phyloP scores from a whole-genome alignment of 1,284 basidiomycete species.

The Mycena citricolor region DNA sequence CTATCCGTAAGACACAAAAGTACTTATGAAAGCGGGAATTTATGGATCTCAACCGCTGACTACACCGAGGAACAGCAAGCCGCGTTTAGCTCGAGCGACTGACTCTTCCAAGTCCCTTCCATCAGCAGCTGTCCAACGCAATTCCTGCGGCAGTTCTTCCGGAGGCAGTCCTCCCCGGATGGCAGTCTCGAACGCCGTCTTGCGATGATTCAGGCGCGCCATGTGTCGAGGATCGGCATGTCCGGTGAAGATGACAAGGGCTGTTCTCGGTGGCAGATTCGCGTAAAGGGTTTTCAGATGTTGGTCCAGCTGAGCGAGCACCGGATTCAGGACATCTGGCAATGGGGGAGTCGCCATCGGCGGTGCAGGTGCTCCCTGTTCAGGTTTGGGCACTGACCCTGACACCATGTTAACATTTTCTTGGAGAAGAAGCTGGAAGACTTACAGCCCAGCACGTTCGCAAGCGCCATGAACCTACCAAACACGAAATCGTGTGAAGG shows the following conservation, averaged over 20 bases:
- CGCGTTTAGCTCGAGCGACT: constrained; percentile 76
- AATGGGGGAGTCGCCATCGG: constrained; percentile 32
- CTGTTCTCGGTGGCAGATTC: constrained; percentile 73
- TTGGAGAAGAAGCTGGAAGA: constrained; percentile 19
- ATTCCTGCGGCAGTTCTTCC: constrained; percentile 45
- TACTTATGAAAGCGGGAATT: too few relatives aligned
- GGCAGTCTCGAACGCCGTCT: constrained; percentile 70
- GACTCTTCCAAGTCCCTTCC: constrained; percentile 76
- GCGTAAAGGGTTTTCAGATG: constrained; percentile 65
- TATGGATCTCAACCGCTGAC: too few relatives aligned
- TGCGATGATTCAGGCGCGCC: constrained; percentile 66
- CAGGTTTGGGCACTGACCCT: constrained; percentile 61
- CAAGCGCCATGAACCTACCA: constrained; percentile 77
- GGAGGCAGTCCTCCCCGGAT: constrained; percentile 55
- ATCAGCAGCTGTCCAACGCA: constrained; percentile 74
- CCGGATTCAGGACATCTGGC: constrained; percentile 36
- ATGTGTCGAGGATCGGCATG: constrained; percentile 83
- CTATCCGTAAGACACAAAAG: too few relatives aligned
- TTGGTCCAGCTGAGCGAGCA: constrained; percentile 52
- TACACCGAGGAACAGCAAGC: constrained; percentile 80
- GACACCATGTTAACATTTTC: constrained; percentile 5
- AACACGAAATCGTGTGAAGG: constrained; percentile 77
- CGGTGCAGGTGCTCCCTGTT: constrained; percentile 37
- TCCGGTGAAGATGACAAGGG: constrained; percentile 82
- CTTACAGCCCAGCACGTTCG: constrained; percentile 78